Base-by-base conservation (phyloP, 2,329 filamentous ascomycete genomes). In the Penicillium sp. region DNA sequence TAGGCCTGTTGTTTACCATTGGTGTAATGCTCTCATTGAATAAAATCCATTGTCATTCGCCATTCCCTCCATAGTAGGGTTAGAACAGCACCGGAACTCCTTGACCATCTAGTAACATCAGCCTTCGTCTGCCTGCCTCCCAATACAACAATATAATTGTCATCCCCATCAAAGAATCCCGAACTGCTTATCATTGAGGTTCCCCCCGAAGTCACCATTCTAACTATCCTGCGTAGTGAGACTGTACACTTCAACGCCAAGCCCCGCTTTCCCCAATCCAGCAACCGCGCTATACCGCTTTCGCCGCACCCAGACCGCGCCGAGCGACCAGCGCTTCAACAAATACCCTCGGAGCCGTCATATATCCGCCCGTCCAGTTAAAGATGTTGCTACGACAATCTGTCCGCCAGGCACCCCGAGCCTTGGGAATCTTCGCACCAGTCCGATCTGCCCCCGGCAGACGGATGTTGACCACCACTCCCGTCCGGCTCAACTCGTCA, bases 351-450 rank as follows among this genome's bases (percentile, higher is more conserved):
- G 22, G 22, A 27, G 13, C 33, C 27, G 33, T 25, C 31, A 16
- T 11, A 40, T 43, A 33, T 42, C 27, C 7, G 7, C 28, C 22
- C 30, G 13, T 22, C 18, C 25, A 43, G 46, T 20, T 25, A 14
- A 53, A 50, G 20, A 60, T 60, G 57, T 38, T 52, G 14, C 16
- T 56, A 25, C 51, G 43, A 41, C 48, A 51, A 49, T 50, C 46
- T 33, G n/a, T 46, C 5, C 52, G 45, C 8, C 47, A 27, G 4
- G 16, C 49, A 6, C 22, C 24, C 5, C 22, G 40, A 13, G 36
- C 40, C 5, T 36, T 47, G 13, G 27, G 35, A 4, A 25, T 48
- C 4, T 38, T 39, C 25, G 28, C 28, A 7, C 42, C 45, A 18
- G 20, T 46, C 14, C 46, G 38, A n/a, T 35, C 24, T 24, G 33